These are phyloP conservation scores for Quercus tomentella DNA, from an alignment of 331 rosid genomes.

Conservation along the genomic window DNA sequence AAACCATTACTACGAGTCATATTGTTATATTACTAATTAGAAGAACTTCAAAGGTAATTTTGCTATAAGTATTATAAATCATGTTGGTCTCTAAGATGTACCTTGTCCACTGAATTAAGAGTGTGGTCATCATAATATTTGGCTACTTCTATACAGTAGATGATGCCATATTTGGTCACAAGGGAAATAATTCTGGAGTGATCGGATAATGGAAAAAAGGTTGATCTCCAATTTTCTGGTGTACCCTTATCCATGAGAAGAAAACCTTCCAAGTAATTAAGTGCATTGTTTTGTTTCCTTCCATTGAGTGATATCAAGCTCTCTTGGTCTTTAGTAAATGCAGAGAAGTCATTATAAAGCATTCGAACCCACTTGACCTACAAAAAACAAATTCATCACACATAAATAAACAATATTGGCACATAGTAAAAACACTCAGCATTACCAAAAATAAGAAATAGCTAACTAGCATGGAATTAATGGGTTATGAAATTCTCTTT, in stretches of 20 bases:
- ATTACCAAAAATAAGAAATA: neutral
- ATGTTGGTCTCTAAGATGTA: constrained; percentile 8
- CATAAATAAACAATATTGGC: neutral
- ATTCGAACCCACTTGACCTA: constrained; percentile 91
- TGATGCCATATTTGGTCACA: constrained; percentile 35
- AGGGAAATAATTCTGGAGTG: constrained; percentile 56
- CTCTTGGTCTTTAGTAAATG: constrained; percentile 76
- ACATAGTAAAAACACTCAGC: neutral
- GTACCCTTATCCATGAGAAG: constrained; percentile 67
- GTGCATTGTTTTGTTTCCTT: constrained; percentile 38
- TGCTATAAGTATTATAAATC: neutral
- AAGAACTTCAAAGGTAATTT: neutral
- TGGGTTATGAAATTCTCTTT: neutral
- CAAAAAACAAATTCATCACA: constrained; percentile 13
- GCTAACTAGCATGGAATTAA: neutral
- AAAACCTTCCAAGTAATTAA: constrained; percentile 80
- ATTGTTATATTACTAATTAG: neutral
- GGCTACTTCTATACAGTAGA: constrained; percentile 76
- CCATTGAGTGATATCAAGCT: constrained; percentile 64
- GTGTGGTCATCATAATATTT: constrained; percentile 57
- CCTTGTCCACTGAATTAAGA: constrained; percentile 40
- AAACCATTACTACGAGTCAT: no score
- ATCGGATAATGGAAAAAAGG: constrained; percentile 72
- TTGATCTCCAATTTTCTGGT: constrained; percentile 84
- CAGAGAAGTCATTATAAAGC: constrained; percentile 67